Base-by-base conservation (phyloP, 495 filamentous ascomycete species). In the Aspergillus sclerotiicarbonarius region DNA sequence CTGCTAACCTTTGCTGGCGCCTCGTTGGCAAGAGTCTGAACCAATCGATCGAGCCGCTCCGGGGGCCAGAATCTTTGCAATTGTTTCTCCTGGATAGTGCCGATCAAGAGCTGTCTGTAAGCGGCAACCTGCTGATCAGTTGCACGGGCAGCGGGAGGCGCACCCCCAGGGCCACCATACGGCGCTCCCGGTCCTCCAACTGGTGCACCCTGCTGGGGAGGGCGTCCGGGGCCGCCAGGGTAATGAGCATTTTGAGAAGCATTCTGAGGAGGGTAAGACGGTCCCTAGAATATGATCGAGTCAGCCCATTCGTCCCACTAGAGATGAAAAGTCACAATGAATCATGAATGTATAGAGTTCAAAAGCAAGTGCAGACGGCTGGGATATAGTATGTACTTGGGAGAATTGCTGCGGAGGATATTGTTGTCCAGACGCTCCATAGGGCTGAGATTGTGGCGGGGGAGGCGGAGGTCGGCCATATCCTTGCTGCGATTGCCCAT, bases 1-100 rank as follows among this genome's bases (percentile, higher is more conserved):
- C 74, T 76, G 56, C 76, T 73, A 57, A 87, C 71, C 56, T 81
- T 74, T 18, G 53, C 63, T 0, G 82, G 82, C 8, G 76, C 77
- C 61, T 78, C 76, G 10, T 64, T 61, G 51, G 68, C 68, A 10
- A 79, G 66, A 0, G 57, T 57, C 48, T 75, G 74, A 7, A 79
- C 65, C 21, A 79, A 53, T 29, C 57, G 49, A 32, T 79, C 70
- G 25, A 79, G 58, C 35, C 66, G 67, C 8, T 73, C 69, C 0
- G 79, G 80, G 12, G 83, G 81, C 57, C 82, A 85, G 67, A 87
- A 82, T 43, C 43, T 61, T 62, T 84, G 74, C 5, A 88, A 66
- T 15, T 75, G 65, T 64, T 85, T 86, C 67, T 87, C 82, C 57
- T 80, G 81, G 55, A 88, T 80, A 7, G 76, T 77, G 13, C 62